phyloP scores from a whole-genome alignment of 768 basidiomycete species.

The Mycena kentingensis region DNA sequence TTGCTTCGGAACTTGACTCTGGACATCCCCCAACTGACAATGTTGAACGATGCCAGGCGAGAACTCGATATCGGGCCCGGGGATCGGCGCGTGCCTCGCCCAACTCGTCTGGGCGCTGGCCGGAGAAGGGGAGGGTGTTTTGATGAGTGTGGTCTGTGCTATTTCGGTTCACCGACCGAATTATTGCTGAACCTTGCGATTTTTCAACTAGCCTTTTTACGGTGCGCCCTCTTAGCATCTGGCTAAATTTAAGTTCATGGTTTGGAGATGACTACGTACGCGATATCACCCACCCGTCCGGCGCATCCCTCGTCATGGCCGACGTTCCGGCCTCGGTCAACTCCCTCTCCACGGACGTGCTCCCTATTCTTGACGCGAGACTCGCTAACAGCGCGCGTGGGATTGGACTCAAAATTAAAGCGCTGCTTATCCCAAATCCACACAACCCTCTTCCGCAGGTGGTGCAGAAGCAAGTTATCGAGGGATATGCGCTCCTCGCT shows the following conservation, averaged over 20 bases:
- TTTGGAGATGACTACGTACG: constrained; percentile 21
- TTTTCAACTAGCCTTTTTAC: constrained; percentile 12
- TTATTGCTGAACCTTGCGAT: neutral
- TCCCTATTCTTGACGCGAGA: constrained; percentile 23
- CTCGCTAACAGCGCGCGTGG: constrained; percentile 15
- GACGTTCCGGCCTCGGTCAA: constrained; percentile 6
- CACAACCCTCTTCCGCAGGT: constrained; percentile 33
- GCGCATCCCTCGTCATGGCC: constrained; percentile 8
- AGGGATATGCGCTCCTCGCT: constrained; percentile 22
- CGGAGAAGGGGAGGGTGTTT: constrained; percentile 14
- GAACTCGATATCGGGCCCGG: constrained; percentile 17
- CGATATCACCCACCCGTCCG: constrained; percentile 16
- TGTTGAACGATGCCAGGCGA: constrained; percentile 2
- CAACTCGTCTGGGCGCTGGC: constrained; percentile 18
- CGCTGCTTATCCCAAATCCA: constrained; percentile 32
- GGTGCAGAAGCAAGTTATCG: constrained; percentile 24
- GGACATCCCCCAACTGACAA: neutral
- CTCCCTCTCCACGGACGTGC: constrained; percentile 16
- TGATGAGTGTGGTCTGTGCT: constrained; percentile 14
- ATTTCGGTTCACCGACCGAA: neutral
- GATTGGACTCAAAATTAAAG: constrained; percentile 23
- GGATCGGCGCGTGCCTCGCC: constrained; percentile 17
- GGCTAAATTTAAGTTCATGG: no score
- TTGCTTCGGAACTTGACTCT: neutral
- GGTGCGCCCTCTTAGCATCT: neutral